Conservation (phyloP, 176 grass and related monocot genomes). For the Hordeum marinum region DNA sequence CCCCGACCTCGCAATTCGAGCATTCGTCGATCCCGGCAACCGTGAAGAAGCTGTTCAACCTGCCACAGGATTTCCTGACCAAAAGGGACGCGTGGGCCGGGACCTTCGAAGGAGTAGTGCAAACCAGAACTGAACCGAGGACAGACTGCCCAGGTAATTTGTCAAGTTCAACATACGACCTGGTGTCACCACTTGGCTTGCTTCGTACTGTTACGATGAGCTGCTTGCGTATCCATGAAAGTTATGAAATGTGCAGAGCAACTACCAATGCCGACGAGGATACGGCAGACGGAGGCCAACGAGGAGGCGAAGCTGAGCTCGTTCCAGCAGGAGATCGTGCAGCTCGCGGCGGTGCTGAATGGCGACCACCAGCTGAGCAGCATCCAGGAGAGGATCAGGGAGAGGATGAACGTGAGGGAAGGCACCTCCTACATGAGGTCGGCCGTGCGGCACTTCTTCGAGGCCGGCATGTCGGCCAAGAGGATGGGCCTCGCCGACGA, state of each 20-base stretch:
- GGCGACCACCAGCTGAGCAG: constrained; percentile 68
- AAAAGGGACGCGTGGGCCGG: constrained; percentile 90
- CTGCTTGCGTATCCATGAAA: background rate
- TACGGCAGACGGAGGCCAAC: constrained; percentile 67
- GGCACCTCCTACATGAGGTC: constrained; percentile 74
- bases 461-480: constrained; percentile 57
- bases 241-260: constrained; percentile 33
- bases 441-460: constrained; percentile 65
- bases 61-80: constrained; percentile 65
- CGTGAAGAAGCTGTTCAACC: constrained; percentile 72
- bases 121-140: constrained; percentile 48
- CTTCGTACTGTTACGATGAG: background rate
- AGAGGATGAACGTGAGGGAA: constrained; percentile 74
- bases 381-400: constrained; percentile 59
- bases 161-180: background rate
- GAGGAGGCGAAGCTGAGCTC: constrained; percentile 82
- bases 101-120: constrained; percentile 74
- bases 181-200: background rate
- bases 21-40: constrained; percentile 95
- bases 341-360: constrained; percentile 82
- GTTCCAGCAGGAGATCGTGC: constrained; percentile 94
- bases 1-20: constrained; percentile 79
- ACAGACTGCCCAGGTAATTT: constrained; percentile 84
- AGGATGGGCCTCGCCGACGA: constrained; percentile 55
- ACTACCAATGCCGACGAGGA: constrained; percentile 66